Conservation (phyloP, 352 stramenopile genomes). For the Pythium folliculosum region DNA sequence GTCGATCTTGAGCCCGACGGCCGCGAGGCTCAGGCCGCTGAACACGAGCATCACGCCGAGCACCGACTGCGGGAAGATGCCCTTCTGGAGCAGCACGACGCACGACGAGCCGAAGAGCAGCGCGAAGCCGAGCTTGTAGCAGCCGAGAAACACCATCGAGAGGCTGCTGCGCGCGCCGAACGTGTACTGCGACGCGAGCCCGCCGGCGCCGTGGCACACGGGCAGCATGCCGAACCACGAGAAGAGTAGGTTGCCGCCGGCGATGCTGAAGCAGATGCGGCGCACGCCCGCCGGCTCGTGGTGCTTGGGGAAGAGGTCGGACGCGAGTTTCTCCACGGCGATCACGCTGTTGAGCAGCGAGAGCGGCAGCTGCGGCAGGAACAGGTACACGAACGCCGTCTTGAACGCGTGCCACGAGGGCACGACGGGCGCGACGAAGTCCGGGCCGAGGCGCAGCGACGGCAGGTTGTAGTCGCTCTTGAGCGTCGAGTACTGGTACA, state of each 20-base stretch:
- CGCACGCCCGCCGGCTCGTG: conserved; percentile 54
- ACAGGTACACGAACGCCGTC: conserved; percentile 83
- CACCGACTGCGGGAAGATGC: conserved; percentile 38
- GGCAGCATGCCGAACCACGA: conserved; percentile 91
- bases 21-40: conserved; percentile 31
- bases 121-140: conserved; percentile 89
- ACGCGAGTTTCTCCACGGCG: conserved; percentile 86
- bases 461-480: conserved; percentile 55
- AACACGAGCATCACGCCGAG: conserved; percentile 41
- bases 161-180: conserved; percentile 91
- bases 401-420: conserved; percentile 61
- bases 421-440: conserved; percentile 59
- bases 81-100: conserved; percentile 41
- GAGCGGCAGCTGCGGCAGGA: conserved; percentile 90
- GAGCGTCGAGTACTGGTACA: conserved; percentile 59
- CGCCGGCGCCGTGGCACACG: conserved; percentile 92
- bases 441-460: conserved; percentile 48
- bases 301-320: conserved; percentile 88
- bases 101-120: conserved; percentile 85
- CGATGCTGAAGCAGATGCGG: conserved; percentile 72
- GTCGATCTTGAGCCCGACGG: conserved; percentile 39
- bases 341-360: conserved; percentile 94
- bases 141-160: conserved; percentile 88
- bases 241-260: conserved; percentile 82
- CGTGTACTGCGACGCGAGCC: conserved; percentile 90